Evolutionary conservation across 108 stramenopile genomes (phyloP), one percentile per base, ranked within the genome.

Genomic region (Cyclotella baltica): DNA sequence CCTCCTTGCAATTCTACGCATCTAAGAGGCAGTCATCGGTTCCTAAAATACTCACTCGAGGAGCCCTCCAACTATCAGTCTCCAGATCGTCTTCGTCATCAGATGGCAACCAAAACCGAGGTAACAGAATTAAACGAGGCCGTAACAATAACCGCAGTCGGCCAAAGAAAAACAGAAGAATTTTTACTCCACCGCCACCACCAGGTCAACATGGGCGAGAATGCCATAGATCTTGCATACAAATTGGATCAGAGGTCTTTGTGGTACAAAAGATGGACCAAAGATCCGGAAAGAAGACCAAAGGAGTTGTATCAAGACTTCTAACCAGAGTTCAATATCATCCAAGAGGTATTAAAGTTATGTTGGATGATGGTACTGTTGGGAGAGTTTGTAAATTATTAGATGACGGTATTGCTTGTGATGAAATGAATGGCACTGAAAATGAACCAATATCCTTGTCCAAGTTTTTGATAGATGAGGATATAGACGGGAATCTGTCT

Each of bases 311-410:
- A 6, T 66, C 66, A 4, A 52, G 73, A 38, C 36, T 51, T 22
- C 56, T 75, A 0, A 75, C 73, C 27, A 75, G 67, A 47, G 25
- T 47, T 11, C 30, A 5, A 15, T 75, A 67, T 51, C 73, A 75
- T 66, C 73, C 73, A 8, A 20, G 73, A 43, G 73, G 73, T 34
- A 75, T 75, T 23, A 75, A 75, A 37, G 73, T 75, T 9, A 75
- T 75, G 73, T 46, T 75, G 16, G 31, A 34, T 16, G 36, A 57
- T 66, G 73, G 73, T 9, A 31, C 23, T 36, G 73, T 75, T 16
- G 73, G 73, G 4, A 51, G 73, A 34, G 73, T 75, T 15, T 11
- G 16, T 25, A 55, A 22, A n/a, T n/a, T n/a, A 34, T 19, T 70
- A 25, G 52, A 35, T 58, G 51, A 25, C 1, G 25, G 15, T 30